Evolutionary conservation across 805 yeast species (phyloP).

Genomic region (Candida taoyuanica): DNA sequence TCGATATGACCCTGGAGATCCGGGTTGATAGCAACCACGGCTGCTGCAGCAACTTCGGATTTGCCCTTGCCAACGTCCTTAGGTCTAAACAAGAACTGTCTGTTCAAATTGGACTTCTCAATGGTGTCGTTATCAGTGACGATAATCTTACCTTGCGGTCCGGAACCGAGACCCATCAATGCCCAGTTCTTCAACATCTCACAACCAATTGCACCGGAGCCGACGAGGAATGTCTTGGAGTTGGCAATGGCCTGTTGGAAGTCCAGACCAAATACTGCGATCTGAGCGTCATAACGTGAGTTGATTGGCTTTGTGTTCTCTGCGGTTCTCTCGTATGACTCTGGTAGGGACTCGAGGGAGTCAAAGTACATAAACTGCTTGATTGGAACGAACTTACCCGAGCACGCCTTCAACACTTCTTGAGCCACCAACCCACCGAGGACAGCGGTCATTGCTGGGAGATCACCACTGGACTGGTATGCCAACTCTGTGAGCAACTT

Average conservation of each 20-base stretch:
- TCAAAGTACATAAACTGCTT: slow-evolving; percentile 92
- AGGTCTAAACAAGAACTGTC: slow-evolving; percentile 94
- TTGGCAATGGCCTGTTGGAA: slow-evolving; percentile 73
- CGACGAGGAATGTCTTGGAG: slow-evolving; percentile 83
- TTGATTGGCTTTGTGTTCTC: slow-evolving; percentile 71
- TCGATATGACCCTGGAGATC: slow-evolving; percentile 74
- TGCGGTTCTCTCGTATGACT: slow-evolving; percentile 55
- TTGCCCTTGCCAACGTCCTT: slow-evolving; percentile 90
- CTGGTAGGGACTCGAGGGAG: slow-evolving; percentile 87
- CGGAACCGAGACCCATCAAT: slow-evolving; percentile 89
- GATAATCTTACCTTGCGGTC: slow-evolving; percentile 76
- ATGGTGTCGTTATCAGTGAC: slow-evolving; percentile 94
- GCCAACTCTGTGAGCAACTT: slow-evolving; percentile 67
- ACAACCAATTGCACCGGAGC: slow-evolving; percentile 98
- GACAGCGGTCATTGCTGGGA: slow-evolving; percentile 85
- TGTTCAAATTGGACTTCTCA: slow-evolving; percentile 91
- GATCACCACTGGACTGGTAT: slow-evolving; percentile 85
- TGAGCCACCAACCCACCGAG: slow-evolving; percentile 95
- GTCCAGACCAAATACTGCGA: slow-evolving; percentile 85
- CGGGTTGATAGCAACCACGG: slow-evolving; percentile 83
- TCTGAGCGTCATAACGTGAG: slow-evolving; percentile 89
- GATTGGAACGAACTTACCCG: slow-evolving; percentile 92
- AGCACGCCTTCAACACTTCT: slow-evolving; percentile 91
- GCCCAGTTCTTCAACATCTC: slow-evolving; percentile 99
- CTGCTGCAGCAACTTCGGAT: slow-evolving; percentile 84